A percentile compares a stretch with the other conserved stretches of the same genome.
phyloP scores from a whole-genome alignment of 805 yeast species.

The Starmerella khaoyaiensis region DNA sequence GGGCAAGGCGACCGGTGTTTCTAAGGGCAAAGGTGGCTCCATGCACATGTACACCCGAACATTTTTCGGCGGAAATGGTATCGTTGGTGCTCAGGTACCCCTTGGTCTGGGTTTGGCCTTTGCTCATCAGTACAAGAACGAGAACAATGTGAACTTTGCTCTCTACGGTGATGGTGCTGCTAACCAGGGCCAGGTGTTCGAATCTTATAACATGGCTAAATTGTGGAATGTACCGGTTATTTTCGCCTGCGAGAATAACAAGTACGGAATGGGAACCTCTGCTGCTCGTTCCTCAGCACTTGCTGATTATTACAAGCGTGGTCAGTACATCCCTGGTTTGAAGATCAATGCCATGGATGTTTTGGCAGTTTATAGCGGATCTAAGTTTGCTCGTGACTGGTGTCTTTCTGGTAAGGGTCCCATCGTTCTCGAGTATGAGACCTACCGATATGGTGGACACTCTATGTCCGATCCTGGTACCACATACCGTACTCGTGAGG shows the following conservation, averaged over 20 bases:
- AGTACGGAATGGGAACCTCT: constrained; percentile 99
- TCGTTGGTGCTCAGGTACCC: constrained; percentile 98
- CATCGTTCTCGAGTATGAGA: constrained; percentile 88
- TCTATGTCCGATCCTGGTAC: constrained; percentile 99
- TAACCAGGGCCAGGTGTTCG: constrained; percentile 98
- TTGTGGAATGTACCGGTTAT: constrained; percentile 92
- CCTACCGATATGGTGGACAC: constrained; percentile 99
- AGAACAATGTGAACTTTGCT: constrained; percentile 60
- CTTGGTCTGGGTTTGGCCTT: constrained; percentile 97
- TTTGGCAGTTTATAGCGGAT: constrained; percentile 87
- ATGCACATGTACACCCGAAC: constrained; percentile 97
- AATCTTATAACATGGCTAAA: constrained; percentile 97
- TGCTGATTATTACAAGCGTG: constrained; percentile 96
- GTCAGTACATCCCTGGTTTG: constrained; percentile 97
- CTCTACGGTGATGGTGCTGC: constrained; percentile 99
- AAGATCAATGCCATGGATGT: constrained; percentile 98
- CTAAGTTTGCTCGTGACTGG: constrained; percentile 96
- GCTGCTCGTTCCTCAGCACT: constrained; percentile 94
- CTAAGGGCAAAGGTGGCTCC: constrained; percentile 98
- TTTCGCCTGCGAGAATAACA: constrained; percentile 96
- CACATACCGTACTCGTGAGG: constrained; percentile 99
- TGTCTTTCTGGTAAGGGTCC: constrained; percentile 89
- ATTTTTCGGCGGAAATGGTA: constrained; percentile 98
- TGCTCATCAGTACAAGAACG: constrained; percentile 87
- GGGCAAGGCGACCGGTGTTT: constrained; percentile 92